These are phyloP conservation scores for Leptodontidium sp. DNA, from an alignment of 2,329 filamentous ascomycete species.

Conservation along the genomic window DNA sequence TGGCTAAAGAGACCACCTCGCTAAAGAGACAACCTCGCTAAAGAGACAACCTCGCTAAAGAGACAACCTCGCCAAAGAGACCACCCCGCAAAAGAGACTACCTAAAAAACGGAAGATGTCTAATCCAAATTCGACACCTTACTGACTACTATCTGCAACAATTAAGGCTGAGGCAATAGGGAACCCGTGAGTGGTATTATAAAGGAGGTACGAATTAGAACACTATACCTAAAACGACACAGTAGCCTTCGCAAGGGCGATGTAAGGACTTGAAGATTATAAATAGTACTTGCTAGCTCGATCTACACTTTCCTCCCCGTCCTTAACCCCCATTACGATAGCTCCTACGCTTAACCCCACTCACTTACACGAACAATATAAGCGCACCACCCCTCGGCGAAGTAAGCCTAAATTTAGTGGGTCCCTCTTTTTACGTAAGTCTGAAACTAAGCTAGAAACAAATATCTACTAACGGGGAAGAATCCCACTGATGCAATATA, in stretches of 20 bases:
- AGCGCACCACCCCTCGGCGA: background rate
- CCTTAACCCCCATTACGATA: background rate
- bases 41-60: too few relatives aligned
- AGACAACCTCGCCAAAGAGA: too few relatives aligned
- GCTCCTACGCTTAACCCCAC: background rate
- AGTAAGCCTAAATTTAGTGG: background rate
- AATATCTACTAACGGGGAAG: background rate
- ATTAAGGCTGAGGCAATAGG: too few relatives aligned
- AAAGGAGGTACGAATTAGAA: background rate
- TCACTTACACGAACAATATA: background rate
- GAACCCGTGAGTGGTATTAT: background rate
- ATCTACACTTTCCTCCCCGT: background rate
- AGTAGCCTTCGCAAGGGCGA: background rate
- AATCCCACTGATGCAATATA: background rate
- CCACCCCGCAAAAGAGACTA: too few relatives aligned
- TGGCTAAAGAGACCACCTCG: too few relatives aligned
- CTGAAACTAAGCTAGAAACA: slow-evolving; percentile 2
- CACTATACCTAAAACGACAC: background rate
- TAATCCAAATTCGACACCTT: too few relatives aligned
- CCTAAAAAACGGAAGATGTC: too few relatives aligned
- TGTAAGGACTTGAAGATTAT: background rate
- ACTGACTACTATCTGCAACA: too few relatives aligned
- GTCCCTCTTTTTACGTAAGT: background rate
- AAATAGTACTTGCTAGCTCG: background rate
- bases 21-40: too few relatives aligned